Evolutionary conservation across 2,329 filamentous ascomycete genomes (phyloP), one percentile per base, ranked within the genome.

Genomic region (Aschersonia sp.): DNA sequence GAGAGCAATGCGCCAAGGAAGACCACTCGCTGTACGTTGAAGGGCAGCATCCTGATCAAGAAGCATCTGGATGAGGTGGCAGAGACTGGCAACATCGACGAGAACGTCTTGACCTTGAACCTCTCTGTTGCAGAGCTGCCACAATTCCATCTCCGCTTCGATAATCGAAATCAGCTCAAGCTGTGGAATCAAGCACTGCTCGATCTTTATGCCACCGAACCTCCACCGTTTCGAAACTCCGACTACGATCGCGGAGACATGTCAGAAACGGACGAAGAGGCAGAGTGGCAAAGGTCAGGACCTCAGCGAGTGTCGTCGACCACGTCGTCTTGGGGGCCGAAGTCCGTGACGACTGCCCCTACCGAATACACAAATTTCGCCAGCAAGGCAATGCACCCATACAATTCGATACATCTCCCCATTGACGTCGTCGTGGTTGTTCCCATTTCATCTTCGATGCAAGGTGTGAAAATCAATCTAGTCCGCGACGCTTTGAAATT

Each of bases 21-120:
- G 62, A 71, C 76, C 8, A 79, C 80, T 4, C 79, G 86, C 53
- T 95, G 84, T 70, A 94, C 89, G 0, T 71, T 98, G 41, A 98
- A 98, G 67, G 92, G 92, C 14, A 97, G 92, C 0, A 98, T 98
- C 55, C 71, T 98, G 52, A 97, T 98, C 66, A 95, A 94, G 70
- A 95, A 94, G 70, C 92, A 98, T 62, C 73, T 98, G 42, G 94
- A 92, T 59, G 85, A 92, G 54, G 87, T 97, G 30, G 68, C 70
- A 14, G 88, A 95, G 62, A 78, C 76, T 6, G 77, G 77, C 47
- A 70, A 62, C 49, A 72, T 72, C 59, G 89, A 95, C 55, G 86
- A 94, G 54, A 83, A 87, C 45, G 74, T 95, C 49, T 72, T 98
- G 47, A 94, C 92, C 0, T 73, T 98, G 39, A 94, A 84, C 58